A percentile compares a stretch with the other conserved stretches of the same genome.
Conservation (phyloP, 2,329 filamentous ascomycete species). For the Davidsoniella eucalypti region DNA sequence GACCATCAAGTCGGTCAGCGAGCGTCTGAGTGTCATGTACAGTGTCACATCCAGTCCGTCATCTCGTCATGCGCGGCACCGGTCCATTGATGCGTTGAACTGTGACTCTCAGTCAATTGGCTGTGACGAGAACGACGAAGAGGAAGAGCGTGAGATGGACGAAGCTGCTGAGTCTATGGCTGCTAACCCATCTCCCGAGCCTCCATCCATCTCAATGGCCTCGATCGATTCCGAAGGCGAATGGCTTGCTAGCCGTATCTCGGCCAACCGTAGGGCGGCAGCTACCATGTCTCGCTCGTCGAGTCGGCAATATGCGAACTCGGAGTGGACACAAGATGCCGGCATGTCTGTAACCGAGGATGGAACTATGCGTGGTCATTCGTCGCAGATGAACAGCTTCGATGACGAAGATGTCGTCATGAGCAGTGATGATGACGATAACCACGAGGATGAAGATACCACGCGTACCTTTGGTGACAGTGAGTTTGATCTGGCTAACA, state of each 20-base stretch:
- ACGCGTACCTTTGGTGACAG: constrained; percentile 13
- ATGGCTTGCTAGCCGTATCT: constrained; percentile 67
- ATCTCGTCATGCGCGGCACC: constrained; percentile 6
- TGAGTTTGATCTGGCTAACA: constrained; percentile 14
- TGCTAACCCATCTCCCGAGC: constrained; percentile 31
- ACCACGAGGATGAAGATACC: constrained; percentile 13
- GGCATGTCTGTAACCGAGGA: constrained; percentile 5
- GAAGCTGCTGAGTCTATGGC: background rate
- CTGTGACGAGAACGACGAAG: constrained; percentile 15
- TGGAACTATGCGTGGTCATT: constrained; percentile 2
- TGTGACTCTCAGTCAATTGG: constrained; percentile 10
- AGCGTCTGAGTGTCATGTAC: constrained; percentile 9
- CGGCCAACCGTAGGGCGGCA: background rate
- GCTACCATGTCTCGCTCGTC: constrained; percentile 15
- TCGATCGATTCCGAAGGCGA: constrained; percentile 92
- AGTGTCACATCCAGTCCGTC: constrained; percentile 7
- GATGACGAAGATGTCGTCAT: constrained; percentile 26
- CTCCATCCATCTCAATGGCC: constrained; percentile 66
- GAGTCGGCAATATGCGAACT: constrained; percentile 25
- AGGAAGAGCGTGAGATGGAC: background rate
- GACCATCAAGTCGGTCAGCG: constrained; percentile 12
- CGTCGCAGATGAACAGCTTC: constrained; percentile 1
- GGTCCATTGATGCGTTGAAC: constrained; percentile 11
- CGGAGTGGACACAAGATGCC: constrained; percentile 40
- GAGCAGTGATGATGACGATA: constrained; percentile 32